A percentile compares a stretch with the other conserved stretches of the same genome.
phyloP scores from a whole-genome alignment of 164 flowering plant species.

The Warburgia ugandensis region DNA sequence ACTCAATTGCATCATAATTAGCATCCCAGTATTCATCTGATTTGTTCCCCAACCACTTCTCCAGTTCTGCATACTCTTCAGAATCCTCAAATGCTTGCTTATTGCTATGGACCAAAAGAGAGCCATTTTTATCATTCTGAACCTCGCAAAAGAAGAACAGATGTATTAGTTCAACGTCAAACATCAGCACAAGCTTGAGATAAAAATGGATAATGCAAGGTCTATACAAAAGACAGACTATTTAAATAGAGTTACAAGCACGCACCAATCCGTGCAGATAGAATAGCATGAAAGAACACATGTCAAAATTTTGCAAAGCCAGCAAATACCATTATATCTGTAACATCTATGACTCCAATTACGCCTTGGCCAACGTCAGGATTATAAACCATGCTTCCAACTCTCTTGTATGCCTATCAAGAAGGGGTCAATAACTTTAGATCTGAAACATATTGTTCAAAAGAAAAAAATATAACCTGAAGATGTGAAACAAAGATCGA shows the following conservation, averaged over 20 bases:
- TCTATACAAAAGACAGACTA: no score
- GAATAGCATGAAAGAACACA: no score
- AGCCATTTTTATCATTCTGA: slow-evolving; percentile 35
- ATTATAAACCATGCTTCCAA: slow-evolving; percentile 59
- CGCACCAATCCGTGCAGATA: no score
- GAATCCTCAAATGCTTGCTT: slow-evolving; percentile 62
- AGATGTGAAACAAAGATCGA: no score
- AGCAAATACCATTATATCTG: slow-evolving; percentile 39
- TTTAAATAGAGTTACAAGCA: no score
- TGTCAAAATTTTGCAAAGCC: background rate
- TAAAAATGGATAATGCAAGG: background rate
- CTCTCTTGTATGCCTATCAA: slow-evolving; percentile 59
- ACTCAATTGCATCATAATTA: slow-evolving; percentile 29
- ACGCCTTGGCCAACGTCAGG: slow-evolving; percentile 57
- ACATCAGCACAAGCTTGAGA: background rate
- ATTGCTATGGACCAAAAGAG: slow-evolving; percentile 39
- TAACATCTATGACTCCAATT: slow-evolving; percentile 62
- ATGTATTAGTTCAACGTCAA: background rate
- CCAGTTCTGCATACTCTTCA: slow-evolving; percentile 49
- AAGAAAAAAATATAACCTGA: no score
- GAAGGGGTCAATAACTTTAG: no score
- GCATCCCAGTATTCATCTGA: slow-evolving; percentile 44
- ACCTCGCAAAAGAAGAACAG: background rate
- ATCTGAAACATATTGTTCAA: no score
- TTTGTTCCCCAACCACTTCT: slow-evolving; percentile 44